phyloP scores from a whole-genome alignment of 1,139 yeast genomes.

The Barnettozyma hawaiiensis region DNA sequence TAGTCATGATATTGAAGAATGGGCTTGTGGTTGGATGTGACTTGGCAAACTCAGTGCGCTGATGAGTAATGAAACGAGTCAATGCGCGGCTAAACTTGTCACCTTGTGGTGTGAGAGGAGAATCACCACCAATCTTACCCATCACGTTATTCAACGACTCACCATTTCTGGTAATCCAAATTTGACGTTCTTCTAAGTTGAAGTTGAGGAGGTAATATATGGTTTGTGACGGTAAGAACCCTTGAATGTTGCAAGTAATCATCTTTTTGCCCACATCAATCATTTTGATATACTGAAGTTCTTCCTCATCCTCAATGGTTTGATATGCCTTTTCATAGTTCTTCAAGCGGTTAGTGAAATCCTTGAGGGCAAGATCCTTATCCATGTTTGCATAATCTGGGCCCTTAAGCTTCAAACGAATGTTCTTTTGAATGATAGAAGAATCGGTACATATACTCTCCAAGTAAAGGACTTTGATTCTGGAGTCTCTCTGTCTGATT shows the following conservation, averaged over 20 bases:
- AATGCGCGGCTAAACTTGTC: constrained; percentile 65
- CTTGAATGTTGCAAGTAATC: constrained; percentile 86
- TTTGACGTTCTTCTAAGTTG: constrained; percentile 84
- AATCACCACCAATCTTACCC: constrained; percentile 93
- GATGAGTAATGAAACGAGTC: constrained; percentile 66
- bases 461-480: constrained; percentile 73
- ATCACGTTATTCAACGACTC: constrained; percentile 79
- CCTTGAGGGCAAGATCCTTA: constrained; percentile 70
- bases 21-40: constrained; percentile 5
- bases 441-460: constrained; percentile 87
- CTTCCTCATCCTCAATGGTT: constrained; percentile 76
- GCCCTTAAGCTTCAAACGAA: constrained; percentile 79
- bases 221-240: constrained; percentile 89
- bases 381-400: constrained; percentile 91
- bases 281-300: constrained; percentile 87
- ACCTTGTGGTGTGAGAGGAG: constrained; percentile 76
- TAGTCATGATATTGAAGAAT: constrained; percentile 88
- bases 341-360: constrained; percentile 73
- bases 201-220: constrained; percentile 85
- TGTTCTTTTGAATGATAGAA: constrained; percentile 71
- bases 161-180: constrained; percentile 95
- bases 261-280: constrained; percentile 93
- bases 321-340: constrained; percentile 90
- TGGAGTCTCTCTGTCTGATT: constrained; percentile 60
- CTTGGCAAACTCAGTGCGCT: constrained; percentile 55